Base-by-base conservation (phyloP, 257 asterid genomes). In the Ballota nigra region DNA sequence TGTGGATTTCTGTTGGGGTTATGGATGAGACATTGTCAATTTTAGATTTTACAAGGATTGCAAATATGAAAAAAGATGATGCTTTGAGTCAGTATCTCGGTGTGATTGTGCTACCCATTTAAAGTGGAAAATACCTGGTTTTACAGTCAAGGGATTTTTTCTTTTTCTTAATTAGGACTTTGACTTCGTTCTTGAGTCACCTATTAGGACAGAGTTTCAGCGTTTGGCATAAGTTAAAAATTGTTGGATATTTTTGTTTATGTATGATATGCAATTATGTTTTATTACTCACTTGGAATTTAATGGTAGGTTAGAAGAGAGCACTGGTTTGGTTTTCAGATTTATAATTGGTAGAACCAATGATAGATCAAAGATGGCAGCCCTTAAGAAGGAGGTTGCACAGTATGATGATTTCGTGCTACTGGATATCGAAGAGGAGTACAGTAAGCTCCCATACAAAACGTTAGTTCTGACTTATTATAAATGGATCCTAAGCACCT, bases 361-460 rank as follows among this genome's bases (percentile, higher is more conserved):
- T 60, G 98, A 92, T 75, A 68, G 38, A 74, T 79, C 86, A 11
- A 95, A 88, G 92, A 95, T 95, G 98, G 71, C 89, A 47, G 96
- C 79, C 51, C 97, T 95, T 19, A 86, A 64, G 80, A 86, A 83
- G 84, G 99, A 95, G 88, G 80, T 92, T 41, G 83, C 87, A 15
- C 74, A 81, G 79, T 95, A 86, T 81, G 99, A 95, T 64, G 99
- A 92, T 81, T 95, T 95, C 83, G n/a, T 95, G 83, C 87, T 87
- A 47, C 78, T 95, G 72, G 99, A 95, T 79, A 90, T 92, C 38
- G 90, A 92, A 83, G 99, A 95, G 89, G 92, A 95, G 98, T 95
- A 92, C 77, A 92, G 94, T 83, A 95, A 95, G 88, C 99, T 95
- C 73, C 98, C 98, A 12, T 90, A 92, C 85, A 95, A 95, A 90